Conservation (phyloP, 192 early-diverging fungal species). For the Podila epigama region DNA sequence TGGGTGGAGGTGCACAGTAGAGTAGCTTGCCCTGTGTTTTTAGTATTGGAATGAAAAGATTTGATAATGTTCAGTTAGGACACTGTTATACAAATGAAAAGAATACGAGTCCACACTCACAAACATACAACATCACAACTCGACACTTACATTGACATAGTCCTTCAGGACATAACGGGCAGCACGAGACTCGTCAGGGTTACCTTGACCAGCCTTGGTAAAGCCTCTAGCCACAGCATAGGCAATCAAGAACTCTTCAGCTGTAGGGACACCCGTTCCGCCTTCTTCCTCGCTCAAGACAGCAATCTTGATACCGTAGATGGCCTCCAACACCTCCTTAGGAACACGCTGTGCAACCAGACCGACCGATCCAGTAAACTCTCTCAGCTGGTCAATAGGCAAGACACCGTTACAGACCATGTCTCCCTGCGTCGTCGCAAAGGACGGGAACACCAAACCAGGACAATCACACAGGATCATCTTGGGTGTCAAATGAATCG, state of each 20-base stretch:
- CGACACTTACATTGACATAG: conserved; percentile 79
- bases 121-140: not conserved
- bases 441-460: conserved; percentile 98
- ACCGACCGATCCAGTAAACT: conserved; percentile 87
- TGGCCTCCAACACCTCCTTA: conserved; percentile 83
- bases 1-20: conserved; percentile 89
- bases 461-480: conserved; percentile 98
- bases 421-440: conserved; percentile 98
- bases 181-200: conserved; percentile 97
- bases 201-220: conserved; percentile 91
- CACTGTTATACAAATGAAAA: not conserved
- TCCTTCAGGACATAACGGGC: conserved; percentile 98
- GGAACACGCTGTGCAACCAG: conserved; percentile 88
- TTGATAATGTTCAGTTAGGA: not conserved
- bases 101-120: not conserved
- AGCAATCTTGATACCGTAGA: conserved; percentile 92
- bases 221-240: conserved; percentile 96
- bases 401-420: conserved; percentile 99
- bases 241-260: conserved; percentile 87
- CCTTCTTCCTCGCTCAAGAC: conserved; percentile 79
- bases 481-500: conserved; percentile 86
- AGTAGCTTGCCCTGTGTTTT: conserved; percentile 82
- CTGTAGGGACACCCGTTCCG: conserved; percentile 79
- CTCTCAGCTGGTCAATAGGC: conserved; percentile 98
- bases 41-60: conserved; percentile 9